phyloP scores from a whole-genome alignment of 176 grass and related monocot genomes.

The Oryza officinalis region DNA sequence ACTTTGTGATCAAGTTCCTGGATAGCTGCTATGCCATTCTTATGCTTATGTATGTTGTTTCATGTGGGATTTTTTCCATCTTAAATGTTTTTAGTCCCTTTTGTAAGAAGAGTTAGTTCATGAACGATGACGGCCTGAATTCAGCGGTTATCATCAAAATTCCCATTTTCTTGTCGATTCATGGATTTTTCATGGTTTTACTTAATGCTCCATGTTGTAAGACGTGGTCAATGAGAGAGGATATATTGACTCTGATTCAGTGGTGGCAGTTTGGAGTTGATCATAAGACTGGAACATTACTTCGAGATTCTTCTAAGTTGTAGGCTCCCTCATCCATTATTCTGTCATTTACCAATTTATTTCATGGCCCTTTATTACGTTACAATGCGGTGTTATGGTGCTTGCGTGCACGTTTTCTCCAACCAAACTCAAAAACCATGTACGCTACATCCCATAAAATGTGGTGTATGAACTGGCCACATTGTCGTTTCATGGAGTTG shows the following conservation, averaged over 20 bases:
- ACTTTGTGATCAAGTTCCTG: slow-evolving; percentile 38
- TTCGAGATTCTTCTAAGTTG: neutral
- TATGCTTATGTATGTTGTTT: slow-evolving; percentile 46
- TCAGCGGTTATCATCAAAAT: slow-evolving; percentile 43
- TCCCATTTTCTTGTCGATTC: slow-evolving; percentile 33
- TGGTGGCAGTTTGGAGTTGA: neutral
- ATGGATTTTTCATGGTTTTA: slow-evolving; percentile 6
- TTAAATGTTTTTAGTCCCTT: slow-evolving; percentile 11
- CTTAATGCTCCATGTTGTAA: neutral
- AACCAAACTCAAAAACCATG: neutral
- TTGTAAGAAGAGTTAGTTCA: slow-evolving; percentile 47
- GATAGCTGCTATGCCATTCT: slow-evolving; percentile 33
- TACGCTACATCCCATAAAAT: neutral
- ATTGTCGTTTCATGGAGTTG: neutral
- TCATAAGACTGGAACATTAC: neutral
- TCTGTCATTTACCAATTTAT: neutral
- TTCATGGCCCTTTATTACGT: neutral
- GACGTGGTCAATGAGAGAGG: neutral
- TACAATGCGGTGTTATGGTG: neutral
- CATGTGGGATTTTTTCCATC: neutral
- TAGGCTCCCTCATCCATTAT: neutral
- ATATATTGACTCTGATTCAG: neutral
- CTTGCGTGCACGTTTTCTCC: neutral
- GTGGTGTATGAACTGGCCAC: neutral
- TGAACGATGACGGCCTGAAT: slow-evolving; percentile 54